Evolutionary conservation across 2,329 filamentous ascomycete species (phyloP).

Genomic region (Colletotrichum higginsianum): DNA sequence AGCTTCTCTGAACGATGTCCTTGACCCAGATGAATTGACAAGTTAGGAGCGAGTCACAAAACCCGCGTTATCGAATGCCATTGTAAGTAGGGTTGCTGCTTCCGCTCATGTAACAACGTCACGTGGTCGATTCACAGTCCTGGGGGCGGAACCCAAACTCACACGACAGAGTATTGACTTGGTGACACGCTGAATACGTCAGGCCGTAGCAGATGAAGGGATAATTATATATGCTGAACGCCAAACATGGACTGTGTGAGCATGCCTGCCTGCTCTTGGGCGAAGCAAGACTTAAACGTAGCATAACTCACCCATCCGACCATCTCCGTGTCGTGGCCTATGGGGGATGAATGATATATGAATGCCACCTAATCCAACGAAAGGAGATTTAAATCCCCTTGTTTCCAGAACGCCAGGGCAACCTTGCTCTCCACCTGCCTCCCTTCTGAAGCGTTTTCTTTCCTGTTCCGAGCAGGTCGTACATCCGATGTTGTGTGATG

Average conservation of each 20-base stretch:
- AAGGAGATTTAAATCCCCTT: background rate
- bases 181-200: background rate
- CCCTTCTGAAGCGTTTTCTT: background rate
- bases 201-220: background rate
- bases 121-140: too few relatives aligned
- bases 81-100: too few relatives aligned
- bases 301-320: background rate
- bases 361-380: conserved; percentile 12
- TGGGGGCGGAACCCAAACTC: too few relatives aligned
- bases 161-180: too few relatives aligned
- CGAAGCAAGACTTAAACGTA: background rate
- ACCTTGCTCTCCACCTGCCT: background rate
- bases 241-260: conserved; percentile 12
- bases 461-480: conserved; percentile 11
- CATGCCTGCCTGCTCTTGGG: background rate
- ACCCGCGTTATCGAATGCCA: too few relatives aligned
- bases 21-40: too few relatives aligned
- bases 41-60: too few relatives aligned
- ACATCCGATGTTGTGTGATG: conserved; percentile 21
- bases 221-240: conserved; percentile 28
- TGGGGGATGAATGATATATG: background rate
- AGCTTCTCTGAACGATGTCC: too few relatives aligned
- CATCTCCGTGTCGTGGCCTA: background rate
- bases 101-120: too few relatives aligned
- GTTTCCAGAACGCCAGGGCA: conserved; percentile 19